Base-by-base conservation (phyloP, 176 grass and related monocot genomes). In the Calamus simplicifolius region DNA sequence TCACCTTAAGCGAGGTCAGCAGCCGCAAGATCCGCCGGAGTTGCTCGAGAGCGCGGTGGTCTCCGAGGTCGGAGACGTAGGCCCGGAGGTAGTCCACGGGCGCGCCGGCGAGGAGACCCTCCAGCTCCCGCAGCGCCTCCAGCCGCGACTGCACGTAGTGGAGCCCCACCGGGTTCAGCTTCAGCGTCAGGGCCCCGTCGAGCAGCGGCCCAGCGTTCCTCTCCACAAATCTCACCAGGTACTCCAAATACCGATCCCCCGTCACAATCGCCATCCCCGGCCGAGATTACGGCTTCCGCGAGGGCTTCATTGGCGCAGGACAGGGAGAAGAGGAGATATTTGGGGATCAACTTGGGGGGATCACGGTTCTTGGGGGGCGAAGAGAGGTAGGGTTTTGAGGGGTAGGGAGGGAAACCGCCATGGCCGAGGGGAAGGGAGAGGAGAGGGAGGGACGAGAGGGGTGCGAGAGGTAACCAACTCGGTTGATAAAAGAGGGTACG, bases 21-120 rank as follows among this genome's bases (percentile, higher is more conserved):
- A 98, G 79, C 21, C 79, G 79, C 10, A 98, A 69, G 75, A 98
- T 98, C 73, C 88, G 73, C 3, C 81, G 84, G 27, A 98, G 82
- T 78, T 83, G 87, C 76, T 98, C 79, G 69, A 98, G 80, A 69
- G 84, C 87, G 51, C 84, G 87, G 93, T 98, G 84, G 76, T 98
- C 93, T 4, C 87, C 93, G 61, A 92, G 78, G 71, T 92, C 93
- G 53, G 87, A 82, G 28, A 92, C 93, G 69, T 98, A 98, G 62
- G 84, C 85, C 64, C 87, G 83, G 66, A 98, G 93, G 81, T 97
- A 97, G 73, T 97, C 87, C 65, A 91, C 92, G 4, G 86, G 92
- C 49, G 92, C 87, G 5, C 81, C 72, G 19, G 92, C 84, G 61
- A 89, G 75, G 23, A 97, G 83, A 12, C 75, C 85, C 75, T 97